A percentile compares a stretch with the other conserved stretches of the same genome.
phyloP scores from a whole-genome alignment of 179 eudicot species.

The Corrigiola litoralis region DNA sequence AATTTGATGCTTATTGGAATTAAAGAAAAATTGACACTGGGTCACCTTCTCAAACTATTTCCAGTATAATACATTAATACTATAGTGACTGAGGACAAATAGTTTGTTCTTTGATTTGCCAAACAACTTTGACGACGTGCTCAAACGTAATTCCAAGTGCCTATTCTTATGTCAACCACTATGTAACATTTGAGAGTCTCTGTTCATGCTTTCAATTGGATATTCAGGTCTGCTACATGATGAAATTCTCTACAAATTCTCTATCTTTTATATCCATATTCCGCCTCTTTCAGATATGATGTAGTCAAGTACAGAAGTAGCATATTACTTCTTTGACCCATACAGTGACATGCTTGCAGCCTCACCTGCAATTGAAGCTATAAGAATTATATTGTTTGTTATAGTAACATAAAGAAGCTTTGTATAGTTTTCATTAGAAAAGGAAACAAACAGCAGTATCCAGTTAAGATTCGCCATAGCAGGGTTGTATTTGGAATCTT shows the following conservation, averaged over 20 bases:
- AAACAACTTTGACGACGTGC: too few relatives aligned
- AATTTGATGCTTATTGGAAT: not conserved
- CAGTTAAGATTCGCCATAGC: too few relatives aligned
- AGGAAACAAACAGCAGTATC: too few relatives aligned
- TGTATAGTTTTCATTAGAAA: too few relatives aligned
- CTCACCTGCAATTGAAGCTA: not conserved
- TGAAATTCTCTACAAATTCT: too few relatives aligned
- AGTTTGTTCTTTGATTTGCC: not conserved
- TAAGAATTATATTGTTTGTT: not conserved
- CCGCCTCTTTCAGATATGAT: too few relatives aligned
- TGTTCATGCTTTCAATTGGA: not conserved
- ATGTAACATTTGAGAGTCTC: not conserved
- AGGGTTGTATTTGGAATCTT: too few relatives aligned
- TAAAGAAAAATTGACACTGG: not conserved
- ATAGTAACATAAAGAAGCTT: not conserved
- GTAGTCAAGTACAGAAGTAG: not conserved
- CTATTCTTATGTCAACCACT: not conserved
- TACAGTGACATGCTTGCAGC: not conserved
- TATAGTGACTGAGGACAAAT: too few relatives aligned
- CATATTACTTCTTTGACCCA: not conserved
- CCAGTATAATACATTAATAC: too few relatives aligned
- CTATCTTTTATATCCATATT: too few relatives aligned
- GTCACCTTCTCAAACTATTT: not conserved
- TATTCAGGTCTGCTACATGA: not conserved
- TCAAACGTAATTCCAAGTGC: too few relatives aligned